phyloP scores from a whole-genome alignment of 176 grass and related monocot species.

The Ensete glaucum region DNA sequence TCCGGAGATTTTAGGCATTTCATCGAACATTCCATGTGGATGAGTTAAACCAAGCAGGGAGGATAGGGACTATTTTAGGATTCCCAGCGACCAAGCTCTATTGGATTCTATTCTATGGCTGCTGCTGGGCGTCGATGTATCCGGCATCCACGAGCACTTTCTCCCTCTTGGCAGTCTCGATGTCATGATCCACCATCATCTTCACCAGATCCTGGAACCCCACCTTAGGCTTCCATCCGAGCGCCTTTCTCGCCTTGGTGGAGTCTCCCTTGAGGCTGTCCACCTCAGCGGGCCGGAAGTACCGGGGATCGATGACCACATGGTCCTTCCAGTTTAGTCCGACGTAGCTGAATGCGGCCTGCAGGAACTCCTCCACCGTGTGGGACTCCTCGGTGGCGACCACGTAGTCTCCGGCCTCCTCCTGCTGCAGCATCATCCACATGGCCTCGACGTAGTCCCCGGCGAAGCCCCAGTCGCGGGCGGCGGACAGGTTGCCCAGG shows the following conservation, averaged over 20 bases:
- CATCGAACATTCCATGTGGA: too few relatives aligned
- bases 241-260: conserved; percentile 53
- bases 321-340: conserved; percentile 94
- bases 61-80: too few relatives aligned
- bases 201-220: conserved; percentile 79
- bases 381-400: conserved; percentile 89
- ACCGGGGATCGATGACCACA: conserved; percentile 84
- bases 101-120: conserved; percentile 37
- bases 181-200: conserved; percentile 96
- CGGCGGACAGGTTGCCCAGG: conserved; percentile 78
- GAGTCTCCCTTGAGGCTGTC: conserved; percentile 85
- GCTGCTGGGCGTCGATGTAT: conserved; percentile 81
- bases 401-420: conserved; percentile 69
- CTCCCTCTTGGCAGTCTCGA: conserved; percentile 82
- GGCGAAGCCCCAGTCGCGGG: conserved; percentile 89
- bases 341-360: conserved; percentile 64
- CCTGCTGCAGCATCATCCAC: conserved; percentile 99
- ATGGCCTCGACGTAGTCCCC: conserved; percentile 98
- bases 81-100: too few relatives aligned
- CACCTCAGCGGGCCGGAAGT: conserved; percentile 91
- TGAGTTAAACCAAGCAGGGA: too few relatives aligned
- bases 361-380: conserved; percentile 80
- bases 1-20: too few relatives aligned
- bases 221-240: conserved; percentile 90
- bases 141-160: conserved; percentile 92